A percentile compares a stretch with the other conserved stretches of the same genome.
phyloP scores from a whole-genome alignment of 495 filamentous ascomycete species.

The Hypoxylon crocopeplum region DNA sequence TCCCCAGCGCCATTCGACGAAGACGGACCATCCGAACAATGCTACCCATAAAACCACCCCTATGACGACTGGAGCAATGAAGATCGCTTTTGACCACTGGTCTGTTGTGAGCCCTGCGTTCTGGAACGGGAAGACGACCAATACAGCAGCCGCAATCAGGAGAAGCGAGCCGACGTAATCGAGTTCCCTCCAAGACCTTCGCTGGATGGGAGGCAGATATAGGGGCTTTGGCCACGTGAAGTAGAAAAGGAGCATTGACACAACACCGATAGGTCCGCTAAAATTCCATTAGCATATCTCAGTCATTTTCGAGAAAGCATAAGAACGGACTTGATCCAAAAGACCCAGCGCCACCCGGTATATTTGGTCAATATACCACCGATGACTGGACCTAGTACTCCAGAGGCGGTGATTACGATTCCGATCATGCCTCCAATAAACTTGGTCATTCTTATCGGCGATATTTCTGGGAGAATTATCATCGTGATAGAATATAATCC shows the following conservation, averaged over 20 bases:
- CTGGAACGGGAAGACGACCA: constrained; percentile 67
- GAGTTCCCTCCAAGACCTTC: constrained; percentile 52
- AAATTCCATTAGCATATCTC: constrained; percentile 6
- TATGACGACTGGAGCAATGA: constrained; percentile 53
- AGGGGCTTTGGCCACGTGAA: constrained; percentile 52
- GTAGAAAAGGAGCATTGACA: constrained; percentile 55
- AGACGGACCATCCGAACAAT: constrained; percentile 53
- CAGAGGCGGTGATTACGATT: constrained; percentile 44
- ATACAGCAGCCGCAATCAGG: constrained; percentile 59
- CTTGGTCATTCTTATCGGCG: constrained; percentile 45
- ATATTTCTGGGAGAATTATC: constrained; percentile 60
- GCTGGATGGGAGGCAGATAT: constrained; percentile 41
- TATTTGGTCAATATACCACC: constrained; percentile 49
- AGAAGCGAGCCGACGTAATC: constrained; percentile 64
- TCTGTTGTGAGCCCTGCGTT: constrained; percentile 52
- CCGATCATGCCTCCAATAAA: constrained; percentile 47
- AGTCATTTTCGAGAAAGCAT: constrained; percentile 16
- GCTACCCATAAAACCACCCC: constrained; percentile 50
- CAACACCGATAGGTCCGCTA: constrained; percentile 57
- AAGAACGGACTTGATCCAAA: constrained; percentile 55
- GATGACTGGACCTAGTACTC: constrained; percentile 54
- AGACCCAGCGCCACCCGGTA: constrained; percentile 56
- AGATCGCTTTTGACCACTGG: constrained; percentile 48
- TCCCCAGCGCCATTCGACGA: constrained; percentile 36
- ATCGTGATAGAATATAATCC: constrained; percentile 59